Percentiles rank a stretch among this genome's conserved stretches.
Conservation (phyloP, 2,329 filamentous ascomycete genomes). For the Colletotrichum sp. region DNA sequence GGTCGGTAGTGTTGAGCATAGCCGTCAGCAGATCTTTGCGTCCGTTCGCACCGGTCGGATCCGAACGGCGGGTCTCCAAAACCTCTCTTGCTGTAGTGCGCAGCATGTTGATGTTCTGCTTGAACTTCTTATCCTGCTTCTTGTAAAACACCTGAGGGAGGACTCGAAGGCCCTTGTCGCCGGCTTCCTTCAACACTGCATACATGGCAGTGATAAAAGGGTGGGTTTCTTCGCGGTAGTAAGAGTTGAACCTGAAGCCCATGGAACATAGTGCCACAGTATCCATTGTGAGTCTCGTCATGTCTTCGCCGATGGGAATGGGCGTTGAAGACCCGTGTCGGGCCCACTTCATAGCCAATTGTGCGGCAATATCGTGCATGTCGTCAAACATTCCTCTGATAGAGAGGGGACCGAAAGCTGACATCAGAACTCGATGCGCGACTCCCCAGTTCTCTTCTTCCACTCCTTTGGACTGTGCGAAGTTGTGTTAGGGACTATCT, state of each 20-base stretch:
- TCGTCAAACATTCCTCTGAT: conserved; percentile 65
- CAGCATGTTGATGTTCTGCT: conserved; percentile 55
- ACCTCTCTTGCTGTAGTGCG: conserved; percentile 61
- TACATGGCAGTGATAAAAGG: conserved; percentile 61
- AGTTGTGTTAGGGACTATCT: background rate
- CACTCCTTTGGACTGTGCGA: background rate
- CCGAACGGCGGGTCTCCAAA: conserved; percentile 60
- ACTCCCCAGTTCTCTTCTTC: conserved; percentile 38
- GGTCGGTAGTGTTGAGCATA: conserved; percentile 68
- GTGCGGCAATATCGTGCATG: conserved; percentile 56
- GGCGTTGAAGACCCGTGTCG: conserved; percentile 42
- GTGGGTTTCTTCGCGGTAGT: conserved; percentile 51
- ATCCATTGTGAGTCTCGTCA: conserved; percentile 67
- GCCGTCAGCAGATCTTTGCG: conserved; percentile 69
- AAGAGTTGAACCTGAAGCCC: conserved; percentile 66
- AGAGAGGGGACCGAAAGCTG: conserved; percentile 71
- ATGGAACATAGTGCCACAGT: conserved; percentile 65
- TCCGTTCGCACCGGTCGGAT: conserved; percentile 49
- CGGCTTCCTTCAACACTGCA: conserved; percentile 59
- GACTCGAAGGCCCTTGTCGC: conserved; percentile 49
- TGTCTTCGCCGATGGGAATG: conserved; percentile 62
- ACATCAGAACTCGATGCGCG: conserved; percentile 69
- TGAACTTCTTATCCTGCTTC: conserved; percentile 48
- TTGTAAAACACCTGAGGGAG: conserved; percentile 52
- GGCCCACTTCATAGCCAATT: conserved; percentile 61